phyloP scores from a whole-genome alignment of 305 asterid species.

The Withania somnifera region DNA sequence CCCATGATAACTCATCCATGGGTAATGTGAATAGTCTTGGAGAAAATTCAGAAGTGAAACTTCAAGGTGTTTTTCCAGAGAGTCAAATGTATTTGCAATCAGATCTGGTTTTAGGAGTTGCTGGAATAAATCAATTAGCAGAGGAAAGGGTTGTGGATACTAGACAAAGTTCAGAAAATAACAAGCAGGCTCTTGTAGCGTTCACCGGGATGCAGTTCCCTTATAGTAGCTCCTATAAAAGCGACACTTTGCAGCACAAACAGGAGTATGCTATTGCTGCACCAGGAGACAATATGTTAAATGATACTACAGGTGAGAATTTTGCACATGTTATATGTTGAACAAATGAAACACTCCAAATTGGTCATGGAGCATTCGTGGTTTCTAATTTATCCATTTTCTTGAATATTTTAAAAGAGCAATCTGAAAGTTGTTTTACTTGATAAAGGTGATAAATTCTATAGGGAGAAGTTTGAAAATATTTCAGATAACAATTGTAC shows the following conservation, averaged over 20 bases:
- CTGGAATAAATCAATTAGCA: constrained; percentile 19
- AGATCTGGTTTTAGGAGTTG: constrained; percentile 29
- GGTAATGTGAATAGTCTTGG: constrained; percentile 23
- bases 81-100: constrained; percentile 17
- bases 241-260: too few species aligned
- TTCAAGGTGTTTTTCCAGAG: constrained; percentile 22
- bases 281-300: constrained; percentile 22
- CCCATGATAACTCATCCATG: constrained; percentile 20
- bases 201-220: constrained; percentile 32
- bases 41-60: constrained; percentile 25
- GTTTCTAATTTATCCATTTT: neutral
- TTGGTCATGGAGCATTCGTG: constrained; percentile 1
- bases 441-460: constrained; percentile 10
- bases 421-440: neutral
- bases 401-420: neutral
- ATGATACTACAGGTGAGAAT: constrained; percentile 22
- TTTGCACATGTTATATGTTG: constrained; percentile 14
- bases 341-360: constrained; percentile 21
- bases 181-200: constrained; percentile 36
- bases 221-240: constrained; percentile 10
- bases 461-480: constrained; percentile 15
- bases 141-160: constrained; percentile 20
- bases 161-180: constrained; percentile 21
- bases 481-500: constrained; percentile 12
- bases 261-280: constrained; percentile 14